These are phyloP conservation scores for Vigna mungo DNA, from an alignment of 306 rosid species.

Conservation along the genomic window DNA sequence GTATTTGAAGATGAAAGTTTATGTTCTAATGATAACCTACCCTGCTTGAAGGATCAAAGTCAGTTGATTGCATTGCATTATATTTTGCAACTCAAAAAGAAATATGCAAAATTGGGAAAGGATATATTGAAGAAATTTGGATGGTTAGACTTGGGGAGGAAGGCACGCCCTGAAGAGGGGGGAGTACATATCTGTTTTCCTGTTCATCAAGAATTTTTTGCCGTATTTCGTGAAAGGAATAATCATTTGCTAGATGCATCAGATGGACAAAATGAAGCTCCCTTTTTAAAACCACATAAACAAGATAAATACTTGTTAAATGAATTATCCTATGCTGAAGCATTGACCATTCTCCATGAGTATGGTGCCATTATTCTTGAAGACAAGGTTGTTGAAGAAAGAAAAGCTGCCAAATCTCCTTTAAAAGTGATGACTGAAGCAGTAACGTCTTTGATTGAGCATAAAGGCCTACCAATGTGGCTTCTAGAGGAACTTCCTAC, in stretches of 20 bases:
- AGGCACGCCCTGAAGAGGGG: constrained; percentile 67
- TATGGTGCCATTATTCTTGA: constrained; percentile 60
- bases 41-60: constrained; percentile 42
- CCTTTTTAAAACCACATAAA: constrained; percentile 45
- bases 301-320: constrained; percentile 44
- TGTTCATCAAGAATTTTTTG: constrained; percentile 57
- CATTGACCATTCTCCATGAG: constrained; percentile 65
- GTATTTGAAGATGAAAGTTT: constrained; percentile 50
- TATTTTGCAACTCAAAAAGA: constrained; percentile 74
- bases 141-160: constrained; percentile 87
- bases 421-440: constrained; percentile 75
- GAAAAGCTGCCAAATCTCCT: constrained; percentile 71
- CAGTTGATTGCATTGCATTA: constrained; percentile 51
- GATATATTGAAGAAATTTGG: constrained; percentile 87
- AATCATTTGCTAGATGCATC: constrained; percentile 45
- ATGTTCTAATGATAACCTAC: constrained; percentile 41
- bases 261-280: constrained; percentile 50
- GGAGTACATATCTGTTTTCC: constrained; percentile 81
- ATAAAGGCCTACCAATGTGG: constrained; percentile 58
- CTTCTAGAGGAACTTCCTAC: constrained; percentile 88
- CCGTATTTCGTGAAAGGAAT: constrained; percentile 52
- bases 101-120: constrained; percentile 82
- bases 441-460: constrained; percentile 63
- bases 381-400: constrained; percentile 69
- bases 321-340: constrained; percentile 57